Percentiles rank a stretch among this genome's conserved stretches.
These are phyloP conservation scores for Phlyctochytrium planicorne DNA, from an alignment of 192 early-diverging fungal genomes.

Conservation along the genomic window DNA sequence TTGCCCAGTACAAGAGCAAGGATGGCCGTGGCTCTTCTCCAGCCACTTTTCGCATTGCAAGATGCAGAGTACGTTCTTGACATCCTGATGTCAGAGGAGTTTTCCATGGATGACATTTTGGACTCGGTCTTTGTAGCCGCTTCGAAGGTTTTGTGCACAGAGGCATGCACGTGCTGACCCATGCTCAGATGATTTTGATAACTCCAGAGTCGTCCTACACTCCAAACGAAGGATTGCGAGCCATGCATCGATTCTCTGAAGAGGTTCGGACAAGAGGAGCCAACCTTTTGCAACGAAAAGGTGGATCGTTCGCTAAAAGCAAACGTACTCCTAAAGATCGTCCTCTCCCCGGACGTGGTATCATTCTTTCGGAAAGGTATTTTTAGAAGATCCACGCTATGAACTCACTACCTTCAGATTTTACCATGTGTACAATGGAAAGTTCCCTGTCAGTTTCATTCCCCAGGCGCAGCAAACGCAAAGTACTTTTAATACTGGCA, in stretches of 20 bases:
- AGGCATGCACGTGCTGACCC: neutral
- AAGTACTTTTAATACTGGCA: too few species aligned
- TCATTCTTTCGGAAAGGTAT: slow-evolving; percentile 35
- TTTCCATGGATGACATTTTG: neutral
- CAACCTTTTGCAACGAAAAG: slow-evolving; percentile 16
- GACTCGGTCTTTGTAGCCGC: neutral
- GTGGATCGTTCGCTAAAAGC: slow-evolving; percentile 27
- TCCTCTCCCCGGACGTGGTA: slow-evolving; percentile 33
- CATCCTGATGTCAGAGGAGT: neutral
- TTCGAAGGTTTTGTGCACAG: neutral
- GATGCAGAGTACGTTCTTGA: neutral
- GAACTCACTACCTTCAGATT: too few species aligned
- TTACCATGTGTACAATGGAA: too few species aligned
- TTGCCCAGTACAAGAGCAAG: too few species aligned
- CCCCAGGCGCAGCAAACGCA: too few species aligned
- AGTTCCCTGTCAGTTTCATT: too few species aligned
- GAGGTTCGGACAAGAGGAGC: slow-evolving; percentile 2
- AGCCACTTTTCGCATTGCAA: neutral
- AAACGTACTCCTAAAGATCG: slow-evolving; percentile 29
- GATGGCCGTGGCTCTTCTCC: slow-evolving; percentile 1
- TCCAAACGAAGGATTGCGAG: slow-evolving; percentile 27
- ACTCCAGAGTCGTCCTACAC: slow-evolving; percentile 39
- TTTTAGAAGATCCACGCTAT: too few species aligned
- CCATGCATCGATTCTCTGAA: slow-evolving; percentile 26
- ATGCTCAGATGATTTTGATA: slow-evolving; percentile 32